These are phyloP conservation scores for Candida oleophila DNA, from an alignment of 805 yeast species.

Conservation along the genomic window DNA sequence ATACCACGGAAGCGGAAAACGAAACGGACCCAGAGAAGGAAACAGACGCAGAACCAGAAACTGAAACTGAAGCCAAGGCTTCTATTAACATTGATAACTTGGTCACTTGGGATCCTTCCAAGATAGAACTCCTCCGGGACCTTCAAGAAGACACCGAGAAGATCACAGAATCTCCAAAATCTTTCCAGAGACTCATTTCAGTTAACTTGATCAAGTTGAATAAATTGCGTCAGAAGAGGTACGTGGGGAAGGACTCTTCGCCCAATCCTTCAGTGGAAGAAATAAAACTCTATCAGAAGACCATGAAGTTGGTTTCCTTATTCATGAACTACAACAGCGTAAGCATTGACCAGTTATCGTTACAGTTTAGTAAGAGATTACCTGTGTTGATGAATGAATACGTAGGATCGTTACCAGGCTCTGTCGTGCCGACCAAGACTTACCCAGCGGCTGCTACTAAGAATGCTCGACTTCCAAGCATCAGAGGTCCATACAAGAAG, in stretches of 20 bases:
- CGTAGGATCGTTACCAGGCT: slow-evolving; percentile 76
- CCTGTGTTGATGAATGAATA: slow-evolving; percentile 77
- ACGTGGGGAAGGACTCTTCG: slow-evolving; percentile 24
- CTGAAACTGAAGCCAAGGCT: slow-evolving; percentile 6
- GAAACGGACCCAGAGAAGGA: not conserved
- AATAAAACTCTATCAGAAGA: slow-evolving; percentile 27
- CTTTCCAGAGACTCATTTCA: slow-evolving; percentile 35
- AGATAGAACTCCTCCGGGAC: slow-evolving; percentile 20
- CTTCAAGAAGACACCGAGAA: slow-evolving; percentile 23
- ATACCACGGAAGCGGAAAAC: slow-evolving; percentile 6
- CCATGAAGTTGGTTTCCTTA: slow-evolving; percentile 28
- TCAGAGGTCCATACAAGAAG: slow-evolving; percentile 40
- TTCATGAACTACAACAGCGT: slow-evolving; percentile 31
- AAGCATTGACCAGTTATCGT: slow-evolving; percentile 22
- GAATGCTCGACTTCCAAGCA: slow-evolving; percentile 34
- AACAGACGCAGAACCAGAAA: slow-evolving; percentile 1
- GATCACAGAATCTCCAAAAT: slow-evolving; percentile 25
- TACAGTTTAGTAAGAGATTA: slow-evolving; percentile 39
- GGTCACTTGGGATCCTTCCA: slow-evolving; percentile 36
- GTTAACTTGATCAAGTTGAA: slow-evolving; percentile 31
- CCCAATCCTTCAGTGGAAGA: slow-evolving; percentile 27
- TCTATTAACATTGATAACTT: slow-evolving; percentile 30
- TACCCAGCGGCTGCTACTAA: slow-evolving; percentile 13
- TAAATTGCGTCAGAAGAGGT: slow-evolving; percentile 41
- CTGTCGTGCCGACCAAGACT: slow-evolving; percentile 28